Conservation (phyloP, 2,329 filamentous ascomycete species). For the Arthroderma uncinatum region DNA sequence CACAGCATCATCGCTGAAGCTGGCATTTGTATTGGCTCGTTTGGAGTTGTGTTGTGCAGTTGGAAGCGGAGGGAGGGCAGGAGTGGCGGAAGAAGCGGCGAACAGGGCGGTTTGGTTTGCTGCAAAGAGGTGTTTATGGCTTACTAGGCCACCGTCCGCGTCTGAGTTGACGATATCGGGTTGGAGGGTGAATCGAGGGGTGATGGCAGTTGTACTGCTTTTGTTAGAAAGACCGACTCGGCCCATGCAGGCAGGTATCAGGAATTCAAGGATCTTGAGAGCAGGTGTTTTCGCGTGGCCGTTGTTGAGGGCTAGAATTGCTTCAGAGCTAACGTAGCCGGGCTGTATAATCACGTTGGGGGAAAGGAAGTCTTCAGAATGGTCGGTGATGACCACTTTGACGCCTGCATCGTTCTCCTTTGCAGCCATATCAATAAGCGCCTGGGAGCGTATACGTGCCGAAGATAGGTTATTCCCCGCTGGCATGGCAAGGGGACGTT, state of each 20-base stretch:
- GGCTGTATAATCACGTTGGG: slow-evolving; percentile 17
- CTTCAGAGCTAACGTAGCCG: slow-evolving; percentile 19
- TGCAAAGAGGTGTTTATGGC: slow-evolving; percentile 35
- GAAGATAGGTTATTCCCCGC: slow-evolving; percentile 35
- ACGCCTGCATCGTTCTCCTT: slow-evolving; percentile 33
- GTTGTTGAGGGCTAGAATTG: slow-evolving; percentile 12
- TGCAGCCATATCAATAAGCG: slow-evolving; percentile 34
- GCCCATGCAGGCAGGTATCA: slow-evolving; percentile 35
- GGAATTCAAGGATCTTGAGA: slow-evolving; percentile 31
- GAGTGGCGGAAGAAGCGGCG: slow-evolving; percentile 26
- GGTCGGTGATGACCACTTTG: slow-evolving; percentile 32
- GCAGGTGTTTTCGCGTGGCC: slow-evolving; percentile 3
- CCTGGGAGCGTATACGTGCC: slow-evolving; percentile 36
- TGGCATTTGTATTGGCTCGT: slow-evolving; percentile 10
- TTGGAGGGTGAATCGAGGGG: slow-evolving; percentile 30
- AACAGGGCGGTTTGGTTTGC: slow-evolving; percentile 32
- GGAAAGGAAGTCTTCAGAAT: slow-evolving; percentile 25
- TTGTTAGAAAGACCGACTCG: slow-evolving; percentile 17
- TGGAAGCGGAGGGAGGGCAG: slow-evolving; percentile 19
- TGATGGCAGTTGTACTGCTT: slow-evolving; percentile 5
- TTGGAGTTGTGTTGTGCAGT: not conserved
- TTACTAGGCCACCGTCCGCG: slow-evolving; percentile 34
- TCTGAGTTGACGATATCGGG: slow-evolving; percentile 35
- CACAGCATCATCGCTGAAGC: slow-evolving; percentile 10
- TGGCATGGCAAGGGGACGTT: slow-evolving; percentile 31